A percentile compares a stretch with the other conserved stretches of the same genome.
Conservation (phyloP, 495 filamentous ascomycete species). For the Tirmania nivea region DNA sequence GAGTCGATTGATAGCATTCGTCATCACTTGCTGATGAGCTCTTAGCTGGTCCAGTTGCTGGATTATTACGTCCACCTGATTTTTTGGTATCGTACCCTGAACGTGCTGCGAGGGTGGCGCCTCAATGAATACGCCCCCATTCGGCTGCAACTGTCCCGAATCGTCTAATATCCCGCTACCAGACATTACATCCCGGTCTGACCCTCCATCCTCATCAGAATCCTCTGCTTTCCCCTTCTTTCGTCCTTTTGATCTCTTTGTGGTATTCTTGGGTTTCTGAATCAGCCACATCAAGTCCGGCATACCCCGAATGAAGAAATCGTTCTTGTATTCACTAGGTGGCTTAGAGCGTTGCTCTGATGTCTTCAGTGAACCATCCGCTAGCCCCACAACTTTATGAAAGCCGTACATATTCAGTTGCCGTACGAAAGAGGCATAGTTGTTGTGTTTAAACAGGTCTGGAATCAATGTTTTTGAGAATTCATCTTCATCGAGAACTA, state of each 20-base stretch:
- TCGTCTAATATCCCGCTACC: conserved; percentile 23
- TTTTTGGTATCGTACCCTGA: conserved; percentile 4
- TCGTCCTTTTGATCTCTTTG: conserved; percentile 27
- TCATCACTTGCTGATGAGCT: conserved; percentile 65
- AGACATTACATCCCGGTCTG: not conserved
- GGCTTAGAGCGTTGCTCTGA: conserved; percentile 94
- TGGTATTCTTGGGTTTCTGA: conserved; percentile 72
- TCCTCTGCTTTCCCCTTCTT: conserved; percentile 47
- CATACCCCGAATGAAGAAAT: conserved; percentile 81
- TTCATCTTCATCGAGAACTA: conserved; percentile 93
- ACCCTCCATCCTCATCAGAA: conserved; percentile 37
- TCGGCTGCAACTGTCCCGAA: conserved; percentile 24
- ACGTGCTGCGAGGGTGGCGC: conserved; percentile 14
- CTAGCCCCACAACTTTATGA: conserved; percentile 92
- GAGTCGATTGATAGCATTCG: conserved; percentile 51
- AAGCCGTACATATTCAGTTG: conserved; percentile 99
- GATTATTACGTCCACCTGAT: conserved; percentile 44
- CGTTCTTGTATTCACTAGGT: conserved; percentile 92
- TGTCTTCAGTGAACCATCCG: conserved; percentile 91
- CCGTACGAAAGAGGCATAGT: conserved; percentile 95
- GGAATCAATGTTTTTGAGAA: conserved; percentile 95
- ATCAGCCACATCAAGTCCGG: conserved; percentile 94
- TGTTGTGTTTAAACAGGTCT: conserved; percentile 97
- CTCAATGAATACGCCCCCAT: conserved; percentile 19
- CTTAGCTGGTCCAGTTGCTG: conserved; percentile 61